Evolutionary conservation across 805 yeast species (phyloP).

Genomic region (Zygosaccharomyces kombuchaensis): DNA sequence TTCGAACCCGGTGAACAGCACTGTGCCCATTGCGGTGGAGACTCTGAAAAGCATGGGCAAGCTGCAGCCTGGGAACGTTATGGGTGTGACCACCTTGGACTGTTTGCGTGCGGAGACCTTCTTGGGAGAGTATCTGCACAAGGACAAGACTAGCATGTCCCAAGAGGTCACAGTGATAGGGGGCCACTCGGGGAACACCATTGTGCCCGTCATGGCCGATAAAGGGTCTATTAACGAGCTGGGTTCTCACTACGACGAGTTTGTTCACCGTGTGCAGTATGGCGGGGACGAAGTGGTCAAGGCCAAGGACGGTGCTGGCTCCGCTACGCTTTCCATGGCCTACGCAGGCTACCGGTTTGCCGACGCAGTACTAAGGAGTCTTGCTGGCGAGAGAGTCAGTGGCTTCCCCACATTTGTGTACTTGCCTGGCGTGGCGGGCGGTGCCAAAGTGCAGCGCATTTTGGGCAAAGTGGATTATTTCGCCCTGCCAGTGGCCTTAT

Average conservation of each 20-base stretch:
- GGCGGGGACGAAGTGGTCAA: conserved; percentile 89
- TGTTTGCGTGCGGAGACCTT: conserved; percentile 70
- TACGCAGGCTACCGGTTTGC: conserved; percentile 78
- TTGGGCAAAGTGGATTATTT: conserved; percentile 45
- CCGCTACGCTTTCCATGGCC: conserved; percentile 84
- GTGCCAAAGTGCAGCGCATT: conserved; percentile 39
- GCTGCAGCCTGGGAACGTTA: conserved; percentile 70
- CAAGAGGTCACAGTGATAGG: conserved; percentile 73
- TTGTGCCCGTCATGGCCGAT: conserved; percentile 66
- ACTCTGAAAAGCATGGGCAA: conserved; percentile 67
- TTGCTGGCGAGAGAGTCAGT: conserved; percentile 17
- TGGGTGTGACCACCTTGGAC: conserved; percentile 82
- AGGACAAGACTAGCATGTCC: conserved; percentile 39
- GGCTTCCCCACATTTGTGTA: conserved; percentile 46
- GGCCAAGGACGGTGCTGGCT: conserved; percentile 80
- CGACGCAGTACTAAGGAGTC: conserved; percentile 51
- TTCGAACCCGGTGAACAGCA: conserved; percentile 80
- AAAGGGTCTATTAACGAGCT: conserved; percentile 46
- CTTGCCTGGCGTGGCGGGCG: conserved; percentile 51
- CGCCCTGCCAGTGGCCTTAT: conserved; percentile 57
- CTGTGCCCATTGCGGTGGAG: conserved; percentile 80
- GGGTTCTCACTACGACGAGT: conserved; percentile 47
- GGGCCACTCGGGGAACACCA: conserved; percentile 82
- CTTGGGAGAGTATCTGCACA: conserved; percentile 38
- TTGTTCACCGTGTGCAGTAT: conserved; percentile 73